These are phyloP conservation scores for Trichoderma hamatum DNA, from an alignment of 2,329 filamentous ascomycete species.

Conservation along the genomic window DNA sequence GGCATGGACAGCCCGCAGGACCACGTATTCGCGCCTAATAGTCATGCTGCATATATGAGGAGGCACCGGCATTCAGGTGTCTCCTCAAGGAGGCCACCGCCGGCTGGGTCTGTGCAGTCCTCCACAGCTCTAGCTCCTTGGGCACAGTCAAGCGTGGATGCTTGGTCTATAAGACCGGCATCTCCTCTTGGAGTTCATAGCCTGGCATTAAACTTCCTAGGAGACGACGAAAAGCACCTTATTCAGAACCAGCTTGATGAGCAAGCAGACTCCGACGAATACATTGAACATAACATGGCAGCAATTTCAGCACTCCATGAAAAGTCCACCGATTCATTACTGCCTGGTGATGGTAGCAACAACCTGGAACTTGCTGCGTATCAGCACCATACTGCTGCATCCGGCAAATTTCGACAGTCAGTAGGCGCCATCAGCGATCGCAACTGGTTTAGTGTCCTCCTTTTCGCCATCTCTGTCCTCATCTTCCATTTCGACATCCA, in stretches of 20 bases:
- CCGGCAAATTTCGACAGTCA: slow-evolving; percentile 5
- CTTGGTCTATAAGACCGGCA: not conserved
- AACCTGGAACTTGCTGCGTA: not conserved
- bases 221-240: not conserved
- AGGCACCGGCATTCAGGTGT: not conserved
- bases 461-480: slow-evolving; percentile 20
- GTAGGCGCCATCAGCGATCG: slow-evolving; percentile 14
- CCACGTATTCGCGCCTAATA: not conserved
- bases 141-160: not conserved
- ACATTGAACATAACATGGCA: slow-evolving; percentile 11
- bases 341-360: not conserved
- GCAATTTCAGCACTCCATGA: not conserved
- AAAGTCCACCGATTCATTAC: not conserved
- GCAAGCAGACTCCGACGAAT: not conserved
- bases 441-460: slow-evolving; percentile 18
- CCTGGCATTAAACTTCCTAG: not conserved
- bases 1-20: slow-evolving; percentile 3
- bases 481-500: slow-evolving; percentile 24
- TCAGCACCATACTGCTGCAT: slow-evolving; percentile 1
- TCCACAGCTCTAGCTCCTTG: not conserved
- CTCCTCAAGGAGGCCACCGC: slow-evolving; percentile 7
- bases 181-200: not conserved
- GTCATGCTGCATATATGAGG: not conserved
- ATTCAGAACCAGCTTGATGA: not conserved
- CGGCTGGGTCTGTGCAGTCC: not conserved